Base-by-base conservation (phyloP, 2,329 filamentous ascomycete species). In the Fusarium camptoceras region DNA sequence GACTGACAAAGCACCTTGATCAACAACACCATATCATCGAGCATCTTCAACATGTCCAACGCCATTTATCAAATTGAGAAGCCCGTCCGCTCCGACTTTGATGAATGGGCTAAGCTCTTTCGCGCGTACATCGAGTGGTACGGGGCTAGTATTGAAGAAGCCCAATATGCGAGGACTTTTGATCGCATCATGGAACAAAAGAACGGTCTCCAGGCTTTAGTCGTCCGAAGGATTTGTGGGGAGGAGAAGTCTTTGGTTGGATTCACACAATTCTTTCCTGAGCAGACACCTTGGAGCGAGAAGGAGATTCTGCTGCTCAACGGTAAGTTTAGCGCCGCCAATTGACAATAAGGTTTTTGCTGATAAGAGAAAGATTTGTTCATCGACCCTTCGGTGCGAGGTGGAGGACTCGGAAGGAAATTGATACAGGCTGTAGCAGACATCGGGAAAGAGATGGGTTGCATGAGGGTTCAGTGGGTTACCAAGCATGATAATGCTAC, bases 201-300 rank as follows among this genome's bases (percentile, higher is more conserved):
- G 22, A 64, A 71, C 31, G 47, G 51, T 0, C 7, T 71, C 1
- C 59, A 53, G 10, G 68, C 64, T 3, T n/a, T 71, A 10, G 59
- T 71, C 0, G 47, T 71, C 1, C 53, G 55, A n/a, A 44, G 30
- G 2, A 11, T 49, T 0, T 12, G 1, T 2, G 63, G 44, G 2
- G 43, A 46, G 0, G 43, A 58, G 5, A 48, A 37, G 8, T 48
- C 28, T 0, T 3, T 68, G 5, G 68, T 71, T 1, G 68, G 68
- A 8, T 22, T 71, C 2, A 63, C 68, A 1, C 68, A 71, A 25
- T 71, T 71, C 64, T 71, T 71, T 16, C 64, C 68, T 9, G 59
- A 71, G 22, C 67, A 71, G n/a, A 65, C 68, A 3, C 55, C 68
- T 1, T 71, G 68, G 68, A 71, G 47, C 8, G 68, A 71, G 25